Percentiles rank a stretch among this genome's conserved stretches.
Conservation (phyloP, 140 eudicot genomes). For the Oenanthe javanica region DNA sequence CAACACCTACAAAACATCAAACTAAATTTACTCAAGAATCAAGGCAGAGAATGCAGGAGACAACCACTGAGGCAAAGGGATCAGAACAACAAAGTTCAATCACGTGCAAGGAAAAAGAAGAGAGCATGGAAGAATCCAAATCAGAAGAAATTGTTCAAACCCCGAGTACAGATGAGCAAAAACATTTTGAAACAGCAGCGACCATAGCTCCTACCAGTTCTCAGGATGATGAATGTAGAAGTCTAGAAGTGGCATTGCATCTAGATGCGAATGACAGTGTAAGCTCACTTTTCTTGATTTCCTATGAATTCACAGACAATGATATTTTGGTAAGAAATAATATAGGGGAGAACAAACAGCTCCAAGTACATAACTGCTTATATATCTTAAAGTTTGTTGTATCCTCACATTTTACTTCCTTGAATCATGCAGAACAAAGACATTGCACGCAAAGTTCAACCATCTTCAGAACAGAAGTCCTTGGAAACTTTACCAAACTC, state of each 20-base stretch:
- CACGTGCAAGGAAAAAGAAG: conserved; percentile 24
- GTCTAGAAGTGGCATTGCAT: not conserved
- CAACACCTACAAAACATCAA: conserved; percentile 29
- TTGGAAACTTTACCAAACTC: conserved; percentile 11
- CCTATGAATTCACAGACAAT: not conserved
- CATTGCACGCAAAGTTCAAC: not conserved
- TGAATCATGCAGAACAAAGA: conserved; percentile 24
- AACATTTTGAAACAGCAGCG: conserved; percentile 12
- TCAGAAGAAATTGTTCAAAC: conserved; percentile 22
- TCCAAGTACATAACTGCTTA: not conserved
- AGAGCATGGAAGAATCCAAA: conserved; percentile 7
- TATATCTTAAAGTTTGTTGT: not conserved
- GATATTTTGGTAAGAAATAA: not conserved
- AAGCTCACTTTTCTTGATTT: conserved; percentile 20
- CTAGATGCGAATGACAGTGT: conserved; percentile 27
- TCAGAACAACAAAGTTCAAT: conserved; percentile 8
- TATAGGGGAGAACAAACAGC: not conserved
- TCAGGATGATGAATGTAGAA: conserved; percentile 18
- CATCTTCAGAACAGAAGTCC: conserved; percentile 10
- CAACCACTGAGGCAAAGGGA: conserved; percentile 12
- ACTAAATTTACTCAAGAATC: conserved; percentile 28
- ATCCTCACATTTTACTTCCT: not conserved
- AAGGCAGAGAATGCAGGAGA: conserved; percentile 24
- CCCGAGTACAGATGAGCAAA: not conserved
- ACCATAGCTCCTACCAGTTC: conserved; percentile 1